These are phyloP conservation scores for Aspergillus ostianus DNA, from an alignment of 495 filamentous ascomycete genomes.

Conservation along the genomic window DNA sequence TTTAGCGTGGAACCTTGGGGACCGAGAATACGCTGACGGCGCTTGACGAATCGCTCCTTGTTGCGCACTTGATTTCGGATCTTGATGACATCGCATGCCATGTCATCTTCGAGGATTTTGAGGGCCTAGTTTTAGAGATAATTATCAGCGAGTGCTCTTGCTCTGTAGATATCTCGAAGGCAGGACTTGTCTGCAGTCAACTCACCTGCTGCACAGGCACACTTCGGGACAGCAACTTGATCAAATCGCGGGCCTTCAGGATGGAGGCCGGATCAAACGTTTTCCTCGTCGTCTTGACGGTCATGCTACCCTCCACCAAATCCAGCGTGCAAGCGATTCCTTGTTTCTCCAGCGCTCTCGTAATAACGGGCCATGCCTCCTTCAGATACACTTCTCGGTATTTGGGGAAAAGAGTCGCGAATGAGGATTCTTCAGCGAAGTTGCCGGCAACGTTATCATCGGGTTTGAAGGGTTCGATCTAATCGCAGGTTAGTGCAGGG, in stretches of 20 bases:
- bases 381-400: slow-evolving; percentile 94
- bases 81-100: slow-evolving; percentile 92
- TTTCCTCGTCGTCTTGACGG: slow-evolving; percentile 90
- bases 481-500: slow-evolving; percentile 14
- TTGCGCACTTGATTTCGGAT: slow-evolving; percentile 85
- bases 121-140: slow-evolving; percentile 54
- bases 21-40: slow-evolving; percentile 87
- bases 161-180: too few species aligned
- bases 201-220: slow-evolving; percentile 79
- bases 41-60: slow-evolving; percentile 96
- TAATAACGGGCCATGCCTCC: slow-evolving; percentile 85
- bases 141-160: slow-evolving; percentile 3
- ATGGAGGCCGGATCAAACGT: slow-evolving; percentile 94
- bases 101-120: slow-evolving; percentile 88
- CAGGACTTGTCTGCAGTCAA: too few species aligned
- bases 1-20: slow-evolving; percentile 84
- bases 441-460: slow-evolving; percentile 82
- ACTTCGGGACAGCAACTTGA: slow-evolving; percentile 86
- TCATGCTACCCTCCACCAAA: slow-evolving; percentile 94
- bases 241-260: slow-evolving; percentile 89
- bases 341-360: slow-evolving; percentile 74
- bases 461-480: slow-evolving; percentile 79
- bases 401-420: slow-evolving; percentile 91
- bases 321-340: slow-evolving; percentile 87
- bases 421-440: slow-evolving; percentile 90